These are phyloP conservation scores for Hebeloma cylindrosporum DNA, from an alignment of 768 basidiomycete genomes.

Conservation along the genomic window DNA sequence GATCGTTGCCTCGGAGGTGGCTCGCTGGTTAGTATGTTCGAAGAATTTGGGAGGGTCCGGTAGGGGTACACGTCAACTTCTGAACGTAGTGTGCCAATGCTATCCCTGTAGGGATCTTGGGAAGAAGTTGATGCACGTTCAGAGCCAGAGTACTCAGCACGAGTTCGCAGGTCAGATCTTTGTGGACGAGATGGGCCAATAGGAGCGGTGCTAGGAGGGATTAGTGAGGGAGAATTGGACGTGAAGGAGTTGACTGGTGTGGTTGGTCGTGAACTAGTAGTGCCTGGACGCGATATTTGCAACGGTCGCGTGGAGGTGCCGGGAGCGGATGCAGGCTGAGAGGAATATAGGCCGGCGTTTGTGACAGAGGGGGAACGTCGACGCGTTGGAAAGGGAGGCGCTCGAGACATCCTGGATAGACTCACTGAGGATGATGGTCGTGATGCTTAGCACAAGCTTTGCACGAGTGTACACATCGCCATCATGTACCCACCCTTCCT, in stretches of 20 bases:
- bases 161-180: slow-evolving; percentile 62
- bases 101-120: slow-evolving; percentile 48
- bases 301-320: slow-evolving; percentile 50
- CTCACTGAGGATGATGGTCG: neutral
- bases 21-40: slow-evolving; percentile 15
- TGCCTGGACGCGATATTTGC: slow-evolving; percentile 61
- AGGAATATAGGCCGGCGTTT: slow-evolving; percentile 38
- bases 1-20: slow-evolving; percentile 23
- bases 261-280: slow-evolving; percentile 50
- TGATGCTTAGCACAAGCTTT: neutral
- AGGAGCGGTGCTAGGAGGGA: slow-evolving; percentile 40
- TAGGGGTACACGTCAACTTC: slow-evolving; percentile 35
- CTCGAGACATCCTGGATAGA: slow-evolving; percentile 50
- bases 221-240: slow-evolving; percentile 36
- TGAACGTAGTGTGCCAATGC: slow-evolving; percentile 47
- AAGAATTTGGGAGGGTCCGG: slow-evolving; percentile 11
- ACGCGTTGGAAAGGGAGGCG: slow-evolving; percentile 56
- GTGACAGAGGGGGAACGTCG: slow-evolving; percentile 49
- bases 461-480: no score
- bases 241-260: slow-evolving; percentile 44
- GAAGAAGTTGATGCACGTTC: slow-evolving; percentile 51
- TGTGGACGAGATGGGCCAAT: slow-evolving; percentile 63
- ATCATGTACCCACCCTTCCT: slow-evolving; percentile 28
- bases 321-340: slow-evolving; percentile 36
- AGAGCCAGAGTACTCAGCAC: slow-evolving; percentile 54